phyloP scores from a whole-genome alignment of 202 grass and related monocot genomes.

The Saccharum hybrid region DNA sequence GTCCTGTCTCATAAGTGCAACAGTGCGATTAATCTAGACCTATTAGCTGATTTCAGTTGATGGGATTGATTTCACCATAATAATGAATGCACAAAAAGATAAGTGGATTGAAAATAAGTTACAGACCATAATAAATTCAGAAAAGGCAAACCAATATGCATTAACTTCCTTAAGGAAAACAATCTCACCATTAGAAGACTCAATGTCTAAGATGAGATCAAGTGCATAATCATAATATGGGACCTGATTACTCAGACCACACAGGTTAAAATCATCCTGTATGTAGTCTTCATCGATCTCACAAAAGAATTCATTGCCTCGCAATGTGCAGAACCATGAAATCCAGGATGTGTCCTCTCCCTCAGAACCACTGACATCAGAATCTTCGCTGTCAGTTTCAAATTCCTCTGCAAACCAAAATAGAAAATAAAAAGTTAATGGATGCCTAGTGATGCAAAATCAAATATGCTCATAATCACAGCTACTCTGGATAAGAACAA shows the following conservation, averaged over 20 bases:
- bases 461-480: constrained; percentile 5
- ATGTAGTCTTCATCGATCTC: constrained; percentile 98
- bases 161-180: constrained; percentile 26
- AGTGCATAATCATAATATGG: constrained; percentile 96
- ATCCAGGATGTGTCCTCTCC: constrained; percentile 96
- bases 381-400: constrained; percentile 84
- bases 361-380: constrained; percentile 88
- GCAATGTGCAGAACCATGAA: constrained; percentile 90
- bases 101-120: constrained; percentile 14
- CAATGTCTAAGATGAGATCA: constrained; percentile 95
- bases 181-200: constrained; percentile 87
- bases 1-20: constrained; percentile 21
- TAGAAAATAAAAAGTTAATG: constrained; percentile 9
- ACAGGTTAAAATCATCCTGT: constrained; percentile 98
- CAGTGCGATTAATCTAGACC: constrained; percentile 1
- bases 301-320: constrained; percentile 95
- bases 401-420: constrained; percentile 67
- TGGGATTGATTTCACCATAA: constrained; percentile 29
- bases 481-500: constrained; percentile 3
- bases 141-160: constrained; percentile 16
- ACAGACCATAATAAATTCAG: not conserved
- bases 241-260: constrained; percentile 90
- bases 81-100: constrained; percentile 5
- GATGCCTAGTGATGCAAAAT: constrained; percentile 8
- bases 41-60: constrained; percentile 1